Evolutionary conservation across 371 early-diverging fungal genomes (phyloP).

Genomic region (Mucor indicus): DNA sequence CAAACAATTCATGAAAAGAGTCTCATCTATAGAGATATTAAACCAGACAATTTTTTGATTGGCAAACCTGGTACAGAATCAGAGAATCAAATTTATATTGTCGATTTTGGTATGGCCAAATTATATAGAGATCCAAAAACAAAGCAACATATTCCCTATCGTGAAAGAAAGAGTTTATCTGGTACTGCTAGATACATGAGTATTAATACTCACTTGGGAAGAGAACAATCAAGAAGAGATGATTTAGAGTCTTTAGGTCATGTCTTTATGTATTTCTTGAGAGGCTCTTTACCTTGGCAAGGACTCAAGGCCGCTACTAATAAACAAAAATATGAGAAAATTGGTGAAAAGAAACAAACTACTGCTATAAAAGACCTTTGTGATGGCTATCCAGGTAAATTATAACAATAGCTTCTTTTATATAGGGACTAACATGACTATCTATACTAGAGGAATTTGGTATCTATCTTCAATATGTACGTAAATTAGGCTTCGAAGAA

Average conservation of each 20-base stretch:
- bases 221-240: slow-evolving; percentile 94
- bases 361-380: slow-evolving; percentile 85
- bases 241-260: slow-evolving; percentile 98
- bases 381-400: slow-evolving; percentile 71
- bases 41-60: slow-evolving; percentile 98
- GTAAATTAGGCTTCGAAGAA: slow-evolving; percentile 90
- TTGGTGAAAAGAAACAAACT: slow-evolving; percentile 94
- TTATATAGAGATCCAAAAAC: slow-evolving; percentile 91
- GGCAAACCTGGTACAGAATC: slow-evolving; percentile 71
- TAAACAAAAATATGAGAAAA: slow-evolving; percentile 97
- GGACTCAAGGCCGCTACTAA: slow-evolving; percentile 96
- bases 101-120: slow-evolving; percentile 99
- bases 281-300: slow-evolving; percentile 97
- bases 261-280: slow-evolving; percentile 96
- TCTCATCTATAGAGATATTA: slow-evolving; percentile 97
- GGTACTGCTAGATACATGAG: slow-evolving; percentile 98
- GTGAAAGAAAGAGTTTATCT: slow-evolving; percentile 87
- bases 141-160: slow-evolving; percentile 91
- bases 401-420: not conserved
- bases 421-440: not conserved
- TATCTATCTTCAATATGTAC: slow-evolving; percentile 65
- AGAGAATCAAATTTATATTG: slow-evolving; percentile 69
- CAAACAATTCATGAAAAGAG: slow-evolving; percentile 93
- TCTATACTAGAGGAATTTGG: slow-evolving; percentile 71
- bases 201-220: slow-evolving; percentile 73